These are phyloP conservation scores for Exophiala spinifera DNA, from an alignment of 2,329 filamentous ascomycete genomes.

Conservation along the genomic window DNA sequence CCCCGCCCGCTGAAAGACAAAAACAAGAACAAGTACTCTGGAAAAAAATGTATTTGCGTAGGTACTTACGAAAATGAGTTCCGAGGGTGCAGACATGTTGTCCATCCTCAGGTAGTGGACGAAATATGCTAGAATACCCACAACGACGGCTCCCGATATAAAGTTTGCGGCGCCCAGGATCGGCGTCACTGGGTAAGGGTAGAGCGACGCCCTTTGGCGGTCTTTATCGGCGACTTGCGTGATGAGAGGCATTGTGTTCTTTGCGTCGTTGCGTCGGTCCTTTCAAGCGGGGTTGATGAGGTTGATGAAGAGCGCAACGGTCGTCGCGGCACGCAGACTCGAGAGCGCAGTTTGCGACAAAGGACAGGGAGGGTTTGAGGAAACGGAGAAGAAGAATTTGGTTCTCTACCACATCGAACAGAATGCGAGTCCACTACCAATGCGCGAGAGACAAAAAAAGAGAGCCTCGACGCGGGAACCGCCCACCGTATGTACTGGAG, in stretches of 20 bases:
- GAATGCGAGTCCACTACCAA: too few species aligned
- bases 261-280: neutral
- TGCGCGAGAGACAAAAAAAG: too few species aligned
- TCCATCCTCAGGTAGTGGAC: slow-evolving; percentile 51
- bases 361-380: too few species aligned
- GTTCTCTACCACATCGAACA: too few species aligned
- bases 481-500: too few species aligned
- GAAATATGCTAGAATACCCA: slow-evolving; percentile 53
- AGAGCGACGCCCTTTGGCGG: neutral
- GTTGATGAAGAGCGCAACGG: neutral
- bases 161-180: slow-evolving; percentile 37
- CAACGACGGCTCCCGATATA: slow-evolving; percentile 53
- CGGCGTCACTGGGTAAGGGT: slow-evolving; percentile 24
- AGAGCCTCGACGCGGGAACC: too few species aligned
- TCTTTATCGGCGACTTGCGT: neutral
- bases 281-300: neutral
- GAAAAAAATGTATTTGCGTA: too few species aligned
- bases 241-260: neutral
- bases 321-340: too few species aligned
- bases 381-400: too few species aligned
- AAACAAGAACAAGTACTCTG: too few species aligned
- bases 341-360: neutral
- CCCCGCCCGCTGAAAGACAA: too few species aligned
- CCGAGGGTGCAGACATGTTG: slow-evolving; percentile 53
- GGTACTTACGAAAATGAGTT: slow-evolving; percentile 53